Evolutionary conservation across 331 rosid genomes (phyloP), one percentile per base, ranked within the genome.

Genomic region (Telfairia occidentalis): DNA sequence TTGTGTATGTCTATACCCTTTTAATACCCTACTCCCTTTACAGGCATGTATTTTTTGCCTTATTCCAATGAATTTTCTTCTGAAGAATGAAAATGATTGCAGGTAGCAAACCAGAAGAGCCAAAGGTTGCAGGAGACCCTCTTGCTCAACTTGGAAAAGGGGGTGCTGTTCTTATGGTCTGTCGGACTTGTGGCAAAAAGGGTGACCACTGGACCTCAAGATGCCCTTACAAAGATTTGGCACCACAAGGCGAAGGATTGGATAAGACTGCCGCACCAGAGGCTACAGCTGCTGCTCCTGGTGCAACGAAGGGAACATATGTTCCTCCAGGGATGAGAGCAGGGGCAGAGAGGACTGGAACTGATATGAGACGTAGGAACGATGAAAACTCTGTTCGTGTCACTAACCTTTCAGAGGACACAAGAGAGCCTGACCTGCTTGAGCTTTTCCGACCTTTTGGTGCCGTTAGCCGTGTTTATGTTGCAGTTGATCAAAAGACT

Each of bases 161-260:
- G 28, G 92, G 96, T 78, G 96, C 97, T 43, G 93, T 88, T 75
- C 97, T 94, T 52, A 94, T 88, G 94, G 87, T 94, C 12, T 94
- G 98, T 82, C 83, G 97, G 75, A 90, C 92, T 26, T 94, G 98
- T 79, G 96, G 97, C 49, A 94, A 89, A 86, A 91, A 94, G 79
- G 98, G 98, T 66, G 98, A 94, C 59, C 97, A 94, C 78, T 94
- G 98, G 98, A 94, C 96, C 53, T 88, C 98, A 28, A 86, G 90
- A 81, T 94, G 98, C 77, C 98, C 98, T 0, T 91, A 89, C 87
- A 94, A 94, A 86, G 98, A 94, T 84, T 96, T 94, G 0, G 90
- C 96, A 5, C 82, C 34, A 4, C 95, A 76, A 5, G 1, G 85
- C 1, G 97, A 88, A 50, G 82, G 77, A 28, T 87, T 86, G 18